Base-by-base conservation (phyloP, 352 stramenopile species). In the Globisporangium orthogonon region DNA sequence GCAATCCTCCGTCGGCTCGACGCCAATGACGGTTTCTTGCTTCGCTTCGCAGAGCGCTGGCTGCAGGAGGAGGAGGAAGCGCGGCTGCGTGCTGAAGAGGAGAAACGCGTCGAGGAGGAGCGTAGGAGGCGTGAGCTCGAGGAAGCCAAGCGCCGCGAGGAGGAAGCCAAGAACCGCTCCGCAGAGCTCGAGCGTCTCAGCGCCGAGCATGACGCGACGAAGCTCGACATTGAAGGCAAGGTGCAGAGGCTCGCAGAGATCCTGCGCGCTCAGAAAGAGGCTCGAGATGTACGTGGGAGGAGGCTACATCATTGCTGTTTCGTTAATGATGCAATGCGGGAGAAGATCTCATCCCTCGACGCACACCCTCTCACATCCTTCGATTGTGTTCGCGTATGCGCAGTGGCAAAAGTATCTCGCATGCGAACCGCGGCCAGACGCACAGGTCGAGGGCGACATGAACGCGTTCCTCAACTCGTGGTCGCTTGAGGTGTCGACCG, bases 391-490 rank as follows among this genome's bases (percentile, higher is more conserved):
- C 60, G 51, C 14, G 29, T 6, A 13, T 40, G 14, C 28, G 3
- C 55, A 84, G 69, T 93, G 80, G 80, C 69, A 87, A 48, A 88
- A 85, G 45, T 91, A 90, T 40, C 46, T 93, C 15, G 73, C 78
- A 41, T 93, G 80, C 14, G 78, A 93, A 30, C 68, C 75, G 13
- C 80, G 77, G 14, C 81, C 77, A 0, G 80, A 91, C 39, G 78
- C 81, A 3, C 71, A 82, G 43, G 65, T 85, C 3, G 80, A 93
- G 53, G 74, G 75, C 52, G 81, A 93, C 54, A 85, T 93, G 74
- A 90, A 91, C 56, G 86, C 78, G 47, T 91, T 89, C 60, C 50
- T 93, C 15, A 89, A 91, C 61, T 84, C 78, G 37, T 92, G 78
- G 78, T 68, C 81, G 43, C 56, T 88, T 17, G 81, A 91, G 15